These are phyloP conservation scores for Gaeumannomyces tritici DNA, from an alignment of 2,329 filamentous ascomycete genomes.

Conservation along the genomic window DNA sequence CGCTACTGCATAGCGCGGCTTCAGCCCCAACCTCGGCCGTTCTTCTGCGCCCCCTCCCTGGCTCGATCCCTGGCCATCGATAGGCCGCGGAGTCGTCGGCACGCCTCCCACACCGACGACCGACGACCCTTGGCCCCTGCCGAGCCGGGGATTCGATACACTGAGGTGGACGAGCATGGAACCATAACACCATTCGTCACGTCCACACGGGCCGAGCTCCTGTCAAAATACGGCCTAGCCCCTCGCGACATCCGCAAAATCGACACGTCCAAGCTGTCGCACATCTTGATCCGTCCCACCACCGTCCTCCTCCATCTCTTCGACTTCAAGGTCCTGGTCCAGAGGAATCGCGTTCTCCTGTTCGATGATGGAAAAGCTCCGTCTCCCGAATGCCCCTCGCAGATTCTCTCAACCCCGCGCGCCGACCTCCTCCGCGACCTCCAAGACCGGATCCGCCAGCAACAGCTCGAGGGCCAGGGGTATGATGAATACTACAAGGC, in stretches of 20 bases:
- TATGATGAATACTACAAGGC: constrained; percentile 19
- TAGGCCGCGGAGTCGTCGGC: no score
- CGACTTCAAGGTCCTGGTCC: constrained; percentile 90
- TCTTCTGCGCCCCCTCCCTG: not conserved
- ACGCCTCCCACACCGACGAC: not conserved
- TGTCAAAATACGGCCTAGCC: constrained; percentile 88
- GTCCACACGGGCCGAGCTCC: constrained; percentile 95
- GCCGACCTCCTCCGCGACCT: constrained; percentile 97
- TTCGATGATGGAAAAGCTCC: constrained; percentile 95
- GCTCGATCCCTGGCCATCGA: not conserved
- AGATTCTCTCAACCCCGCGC: constrained; percentile 67
- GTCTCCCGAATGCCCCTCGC: constrained; percentile 29
- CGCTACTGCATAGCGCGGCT: not conserved
- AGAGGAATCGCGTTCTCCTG: constrained; percentile 81
- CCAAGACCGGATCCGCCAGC: constrained; percentile 83
- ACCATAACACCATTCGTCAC: constrained; percentile 87
- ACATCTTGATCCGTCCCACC: constrained; percentile 86
- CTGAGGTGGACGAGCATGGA: constrained; percentile 87
- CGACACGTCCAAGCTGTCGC: constrained; percentile 88
- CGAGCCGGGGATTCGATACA: constrained; percentile 84
- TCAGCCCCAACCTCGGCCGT: not conserved
- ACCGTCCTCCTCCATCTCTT: constrained; percentile 92
- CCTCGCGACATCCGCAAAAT: constrained; percentile 96
- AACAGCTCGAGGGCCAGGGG: constrained; percentile 43
- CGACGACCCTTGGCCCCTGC: no score